Evolutionary conservation across 1,139 yeast species (phyloP).

Genomic region (Scheffersomyces insectosa): DNA sequence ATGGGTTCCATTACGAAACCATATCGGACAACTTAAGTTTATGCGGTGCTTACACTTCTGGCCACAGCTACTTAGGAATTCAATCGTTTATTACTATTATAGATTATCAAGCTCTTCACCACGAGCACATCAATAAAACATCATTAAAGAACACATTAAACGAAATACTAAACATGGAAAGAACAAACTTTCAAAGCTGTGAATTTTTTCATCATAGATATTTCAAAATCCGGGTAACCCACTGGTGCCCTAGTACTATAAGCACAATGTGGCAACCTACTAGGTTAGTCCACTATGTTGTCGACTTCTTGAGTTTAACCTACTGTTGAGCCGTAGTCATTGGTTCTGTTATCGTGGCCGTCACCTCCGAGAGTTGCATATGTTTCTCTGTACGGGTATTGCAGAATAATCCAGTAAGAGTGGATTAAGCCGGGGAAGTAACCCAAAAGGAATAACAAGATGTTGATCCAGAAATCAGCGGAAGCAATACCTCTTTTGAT

Average conservation of each 20-base stretch:
- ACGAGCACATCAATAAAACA: too few relatives aligned
- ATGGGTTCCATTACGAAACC: conserved; percentile 11
- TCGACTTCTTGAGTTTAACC: conserved; percentile 1
- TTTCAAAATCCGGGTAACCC: conserved; percentile 10
- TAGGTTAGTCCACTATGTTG: too few relatives aligned
- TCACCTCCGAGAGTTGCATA: conserved; percentile 30
- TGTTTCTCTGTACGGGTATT: conserved; percentile 51
- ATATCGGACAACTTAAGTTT: conserved; percentile 49
- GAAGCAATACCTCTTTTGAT: conserved; percentile 74
- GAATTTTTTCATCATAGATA: too few relatives aligned
- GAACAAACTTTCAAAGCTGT: too few relatives aligned
- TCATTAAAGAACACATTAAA: too few relatives aligned
- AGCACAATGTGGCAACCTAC: too few relatives aligned
- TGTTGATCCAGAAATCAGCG: conserved; percentile 69
- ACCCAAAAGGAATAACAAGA: conserved; percentile 74
- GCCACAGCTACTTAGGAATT: too few relatives aligned
- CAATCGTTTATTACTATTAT: too few relatives aligned
- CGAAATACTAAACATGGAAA: too few relatives aligned
- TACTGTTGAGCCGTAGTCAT: conserved; percentile 29
- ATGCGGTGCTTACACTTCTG: conserved; percentile 24
- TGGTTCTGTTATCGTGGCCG: conserved; percentile 28
- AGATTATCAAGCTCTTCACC: too few relatives aligned
- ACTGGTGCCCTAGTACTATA: too few relatives aligned
- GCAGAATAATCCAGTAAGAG: conserved; percentile 58
- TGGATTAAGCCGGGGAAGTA: conserved; percentile 79